Evolutionary conservation across 1,284 basidiomycete species (phyloP).

Genomic region (Clitocybe nebularis): DNA sequence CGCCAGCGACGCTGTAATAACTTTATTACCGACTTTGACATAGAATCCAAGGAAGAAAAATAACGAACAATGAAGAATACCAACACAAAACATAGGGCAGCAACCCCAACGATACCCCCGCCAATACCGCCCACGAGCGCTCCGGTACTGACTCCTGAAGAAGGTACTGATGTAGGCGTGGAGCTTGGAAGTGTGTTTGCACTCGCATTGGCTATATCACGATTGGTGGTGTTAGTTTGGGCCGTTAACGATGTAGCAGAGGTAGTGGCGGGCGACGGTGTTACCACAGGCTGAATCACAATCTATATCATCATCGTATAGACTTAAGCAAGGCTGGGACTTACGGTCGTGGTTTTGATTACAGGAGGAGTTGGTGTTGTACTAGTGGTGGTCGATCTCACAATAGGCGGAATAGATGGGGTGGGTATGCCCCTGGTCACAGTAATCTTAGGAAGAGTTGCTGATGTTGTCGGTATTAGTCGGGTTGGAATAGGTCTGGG

Average conservation of each 20-base stretch:
- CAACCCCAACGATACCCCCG: constrained; percentile 16
- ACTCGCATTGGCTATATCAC: background rate
- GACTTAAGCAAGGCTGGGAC: too few relatives aligned
- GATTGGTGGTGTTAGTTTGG: background rate
- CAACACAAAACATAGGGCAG: constrained; percentile 9
- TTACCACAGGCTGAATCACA: background rate
- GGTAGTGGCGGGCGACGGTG: background rate
- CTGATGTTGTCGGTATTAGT: too few relatives aligned
- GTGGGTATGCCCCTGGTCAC: too few relatives aligned
- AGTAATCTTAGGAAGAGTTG: too few relatives aligned
- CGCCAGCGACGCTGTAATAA: constrained; percentile 16
- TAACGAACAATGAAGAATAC: constrained; percentile 16
- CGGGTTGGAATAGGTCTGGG: too few relatives aligned
- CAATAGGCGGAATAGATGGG: too few relatives aligned
- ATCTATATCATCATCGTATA: too few relatives aligned
- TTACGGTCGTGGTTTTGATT: background rate
- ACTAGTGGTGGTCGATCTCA: too few relatives aligned
- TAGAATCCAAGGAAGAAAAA: background rate
- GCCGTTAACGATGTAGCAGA: constrained; percentile 7
- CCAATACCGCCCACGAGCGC: constrained; percentile 9
- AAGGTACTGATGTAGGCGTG: background rate
- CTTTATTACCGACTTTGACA: background rate
- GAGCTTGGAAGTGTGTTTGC: background rate
- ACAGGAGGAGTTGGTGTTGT: background rate
- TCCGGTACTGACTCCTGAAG: constrained; percentile 12